Evolutionary conservation across 176 grass and related monocot species (phyloP), one percentile per base, ranked within the genome.

Genomic region (Zoysia pacifica): DNA sequence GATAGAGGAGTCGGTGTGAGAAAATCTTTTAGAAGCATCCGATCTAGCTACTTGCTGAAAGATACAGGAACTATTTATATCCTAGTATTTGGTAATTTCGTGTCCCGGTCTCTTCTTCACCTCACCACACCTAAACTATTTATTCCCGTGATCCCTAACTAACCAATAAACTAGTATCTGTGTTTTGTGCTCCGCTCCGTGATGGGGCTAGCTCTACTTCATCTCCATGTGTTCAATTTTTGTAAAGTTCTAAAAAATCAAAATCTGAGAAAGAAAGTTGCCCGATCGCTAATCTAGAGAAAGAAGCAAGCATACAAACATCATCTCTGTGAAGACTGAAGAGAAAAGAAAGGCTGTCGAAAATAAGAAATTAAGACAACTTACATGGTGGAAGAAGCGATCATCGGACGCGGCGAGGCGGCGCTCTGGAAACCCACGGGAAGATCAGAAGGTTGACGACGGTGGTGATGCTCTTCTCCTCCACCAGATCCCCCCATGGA

Each of bases 301-400:
- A 69, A 46, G 7, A 79, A 74, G 5, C 11, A 75, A 86, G 36
- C 9, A 49, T 16, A 42, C 12, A 64, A 63, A 51, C 68, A 37
- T 62, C 71, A 63, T 64, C 41, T 55, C 20, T 0, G 7, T 54
- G 63, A 12, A 84, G 39, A 74, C 43, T 28, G 28, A 28, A 28
- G 28, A 28, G 28, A 28, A 62, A 20, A 45, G 55, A 65, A 39
- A 15, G 49, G 69, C 11, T 69, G 47, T 39, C 44, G 7, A 88
- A 74, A 69, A 45, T 39, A 42, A 6, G 44, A 64, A 69, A 69
- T 28, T 28, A 28, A 28, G 28, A 9, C 18, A 50, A 67, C 82
- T 82, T 90, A 90, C 88, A 87, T 80, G 84, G 80, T 76, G 48
- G 88, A 79, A 65, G 88, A 90, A 56, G 75, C 61, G 48, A 80